These are phyloP conservation scores for Botrytis aclada DNA, from an alignment of 2,329 filamentous ascomycete species.

Conservation along the genomic window DNA sequence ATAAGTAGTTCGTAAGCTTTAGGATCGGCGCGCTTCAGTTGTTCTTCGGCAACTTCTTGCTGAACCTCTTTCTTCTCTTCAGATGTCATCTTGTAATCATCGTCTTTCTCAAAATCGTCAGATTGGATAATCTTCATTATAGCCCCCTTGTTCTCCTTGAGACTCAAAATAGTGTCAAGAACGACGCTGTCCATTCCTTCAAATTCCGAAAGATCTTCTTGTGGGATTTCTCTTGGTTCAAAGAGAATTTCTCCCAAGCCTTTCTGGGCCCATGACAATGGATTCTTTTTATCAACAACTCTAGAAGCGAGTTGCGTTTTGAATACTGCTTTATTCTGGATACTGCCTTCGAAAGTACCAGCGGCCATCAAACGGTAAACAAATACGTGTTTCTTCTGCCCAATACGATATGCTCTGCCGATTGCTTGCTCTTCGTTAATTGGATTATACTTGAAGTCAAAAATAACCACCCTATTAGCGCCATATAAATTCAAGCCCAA, in stretches of 20 bases:
- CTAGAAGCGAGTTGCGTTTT: constrained; percentile 76
- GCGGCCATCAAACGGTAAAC: constrained; percentile 79
- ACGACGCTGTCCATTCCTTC: constrained; percentile 57
- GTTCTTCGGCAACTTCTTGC: constrained; percentile 40
- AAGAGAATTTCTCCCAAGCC: constrained; percentile 55
- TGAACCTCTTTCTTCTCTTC: constrained; percentile 59
- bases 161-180: constrained; percentile 48
- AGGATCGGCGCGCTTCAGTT: constrained; percentile 33
- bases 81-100: constrained; percentile 57
- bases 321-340: constrained; percentile 74
- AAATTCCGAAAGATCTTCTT: constrained; percentile 52
- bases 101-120: constrained; percentile 71
- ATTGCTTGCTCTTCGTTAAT: constrained; percentile 82
- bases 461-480: constrained; percentile 82
- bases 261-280: constrained; percentile 61
- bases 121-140: constrained; percentile 62
- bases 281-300: constrained; percentile 81
- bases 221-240: constrained; percentile 50
- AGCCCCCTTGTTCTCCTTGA: constrained; percentile 23
- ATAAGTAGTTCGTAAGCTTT: constrained; percentile 19
- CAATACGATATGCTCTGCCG: constrained; percentile 80
- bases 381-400: constrained; percentile 75
- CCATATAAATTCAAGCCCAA: constrained; percentile 79
- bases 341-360: constrained; percentile 73
- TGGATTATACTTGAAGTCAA: constrained; percentile 81